Conservation (phyloP, 2,329 filamentous ascomycete species). For the Ophiostoma fasciatum region DNA sequence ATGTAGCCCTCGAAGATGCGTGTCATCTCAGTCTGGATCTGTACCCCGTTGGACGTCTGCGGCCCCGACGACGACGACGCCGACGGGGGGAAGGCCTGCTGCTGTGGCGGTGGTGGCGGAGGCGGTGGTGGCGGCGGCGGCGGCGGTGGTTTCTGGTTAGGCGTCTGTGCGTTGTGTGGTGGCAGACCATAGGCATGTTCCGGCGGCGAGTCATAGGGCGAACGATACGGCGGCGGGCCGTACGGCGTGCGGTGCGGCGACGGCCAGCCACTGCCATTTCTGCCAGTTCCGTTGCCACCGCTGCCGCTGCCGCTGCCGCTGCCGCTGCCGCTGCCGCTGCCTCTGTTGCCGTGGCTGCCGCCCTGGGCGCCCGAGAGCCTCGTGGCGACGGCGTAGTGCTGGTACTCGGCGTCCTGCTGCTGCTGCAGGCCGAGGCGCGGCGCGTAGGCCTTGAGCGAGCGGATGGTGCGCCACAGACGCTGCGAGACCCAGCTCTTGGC, state of each 20-base stretch:
- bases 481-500: slow-evolving; percentile 57
- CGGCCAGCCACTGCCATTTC: slow-evolving; percentile 1
- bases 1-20: slow-evolving; percentile 29
- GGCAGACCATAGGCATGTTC: too few relatives aligned
- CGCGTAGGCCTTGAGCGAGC: slow-evolving; percentile 55
- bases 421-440: slow-evolving; percentile 50
- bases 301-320: not conserved
- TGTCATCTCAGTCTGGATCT: slow-evolving; percentile 39
- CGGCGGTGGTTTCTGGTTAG: too few relatives aligned
- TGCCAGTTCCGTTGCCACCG: not conserved
- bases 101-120: too few relatives aligned
- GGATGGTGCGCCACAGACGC: slow-evolving; percentile 58
- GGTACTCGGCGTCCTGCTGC: slow-evolving; percentile 32
- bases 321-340: not conserved
- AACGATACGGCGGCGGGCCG: slow-evolving; percentile 32
- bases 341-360: too few relatives aligned
- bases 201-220: too few relatives aligned
- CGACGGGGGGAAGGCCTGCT: too few relatives aligned
- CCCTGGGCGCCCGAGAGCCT: not conserved
- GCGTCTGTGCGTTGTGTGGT: too few relatives aligned
- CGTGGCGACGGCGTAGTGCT: slow-evolving; percentile 36
- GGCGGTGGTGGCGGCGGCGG: too few relatives aligned
- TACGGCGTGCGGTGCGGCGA: too few relatives aligned
- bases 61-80: not conserved
- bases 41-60: slow-evolving; percentile 27